Evolutionary conservation across 352 stramenopile genomes (phyloP), one percentile per base, ranked within the genome.

Genomic region (Aphanomyces stellatus): DNA sequence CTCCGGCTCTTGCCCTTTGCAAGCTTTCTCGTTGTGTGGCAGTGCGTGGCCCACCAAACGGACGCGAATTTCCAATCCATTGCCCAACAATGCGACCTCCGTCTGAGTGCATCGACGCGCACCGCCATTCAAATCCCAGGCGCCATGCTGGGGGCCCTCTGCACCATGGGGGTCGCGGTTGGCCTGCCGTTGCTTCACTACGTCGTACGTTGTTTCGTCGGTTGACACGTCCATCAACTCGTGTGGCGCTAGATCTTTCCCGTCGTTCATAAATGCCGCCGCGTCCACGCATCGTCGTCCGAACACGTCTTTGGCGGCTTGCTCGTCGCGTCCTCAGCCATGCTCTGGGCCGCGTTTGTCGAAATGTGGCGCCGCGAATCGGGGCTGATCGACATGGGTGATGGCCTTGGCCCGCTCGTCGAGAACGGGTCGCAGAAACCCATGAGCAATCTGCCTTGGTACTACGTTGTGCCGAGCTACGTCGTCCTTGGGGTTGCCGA

Each of bases 361-460:
- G 85, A 93, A 62, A 74, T 85, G 24, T 82, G 90, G 51, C 79
- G 85, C 41, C 69, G 85, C 46, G 74, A 85, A 28, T 75, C 74
- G 17, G 75, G 67, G 4, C 65, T 70, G 65, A 48, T 63, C 13
- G 34, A 53, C 25, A 13, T 65, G 27, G 43, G 15, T 24, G 43
- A 51, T 37, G 34, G 57, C n/a, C 43, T 57, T 37, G 49, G 57
- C 17, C 73, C 71, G 1, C 82, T 90, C 34, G 51, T 65, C 1
- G 86, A 90, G 62, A 74, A 75, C 46, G 85, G 82, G 10, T 90
- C 82, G 10, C 43, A 65, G 1, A 70, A 91, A 51, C 85, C 82
- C 1, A 91, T 93, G 85, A 93, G 88, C 66, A 62, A 88, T 43
- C 89, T 88, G 41, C 90, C 75, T 35, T 93, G 85, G 85, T 80